Base-by-base conservation (phyloP, 1,139 yeast genomes). In the Barnettozyma hawaiiensis region DNA sequence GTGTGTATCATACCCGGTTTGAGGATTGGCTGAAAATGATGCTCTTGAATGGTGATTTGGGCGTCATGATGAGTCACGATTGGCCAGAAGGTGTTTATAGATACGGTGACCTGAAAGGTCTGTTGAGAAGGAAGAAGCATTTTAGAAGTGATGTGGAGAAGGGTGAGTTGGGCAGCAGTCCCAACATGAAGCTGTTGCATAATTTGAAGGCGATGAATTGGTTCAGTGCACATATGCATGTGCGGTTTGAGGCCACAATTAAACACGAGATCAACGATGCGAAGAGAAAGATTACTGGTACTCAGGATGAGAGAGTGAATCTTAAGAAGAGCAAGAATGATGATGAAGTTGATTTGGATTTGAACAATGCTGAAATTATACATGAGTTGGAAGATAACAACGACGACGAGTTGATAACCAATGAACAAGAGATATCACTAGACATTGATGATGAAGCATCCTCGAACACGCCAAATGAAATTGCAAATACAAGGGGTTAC, bases 181-280 rank as follows among this genome's bases (percentile, higher is more conserved):
- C 85, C n/a, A 77, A 78, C 35, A 70, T 74, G 67, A 64, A 67
- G 19, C 60, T 90, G 26, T 60, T 92, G 47, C 58, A 69, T 33
- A 54, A 59, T 12, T 53, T 89, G 45, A 69, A 66, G 54, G 97
- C 98, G 0, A 51, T 62, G 19, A 70, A 75, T 60, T 92, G 97
- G 98, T 76, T 85, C 48, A 77, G 95, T 50, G 95, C 95, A 3
- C 99, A 92, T 67, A 63, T 92, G 46, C 99, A 92, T 63, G 90
- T 83, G 2, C 67, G 68, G 43, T 92, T 77, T 57, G 70, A 67
- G 12, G 97, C 97, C 0, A 43, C 44, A 1, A 67, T 74, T 4
- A 47, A 57, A 2, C 80, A 73, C 52, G 52, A 49, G 10, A 53
- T 44, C 7, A 21, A 3, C n/a, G 21, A n/a, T 9, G 15, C 4